Percentiles rank a stretch among this genome's conserved stretches.
Conservation (phyloP, 1,284 basidiomycete genomes). For the Pseudozyma hubeiensis region DNA sequence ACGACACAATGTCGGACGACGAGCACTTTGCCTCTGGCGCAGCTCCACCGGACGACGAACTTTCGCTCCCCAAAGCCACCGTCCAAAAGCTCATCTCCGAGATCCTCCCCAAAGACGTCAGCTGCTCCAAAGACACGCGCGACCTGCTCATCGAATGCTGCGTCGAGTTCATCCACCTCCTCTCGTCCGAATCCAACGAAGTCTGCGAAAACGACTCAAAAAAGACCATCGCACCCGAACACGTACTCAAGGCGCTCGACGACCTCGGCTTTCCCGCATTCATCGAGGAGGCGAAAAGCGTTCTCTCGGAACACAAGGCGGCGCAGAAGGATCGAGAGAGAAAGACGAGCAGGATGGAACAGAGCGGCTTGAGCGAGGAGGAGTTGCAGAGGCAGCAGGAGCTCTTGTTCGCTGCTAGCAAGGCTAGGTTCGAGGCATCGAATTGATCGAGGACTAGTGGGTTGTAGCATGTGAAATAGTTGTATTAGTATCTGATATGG, state of each 20-base stretch:
- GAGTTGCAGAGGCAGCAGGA: conserved; percentile 89
- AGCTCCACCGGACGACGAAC: conserved; percentile 80
- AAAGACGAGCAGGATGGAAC: conserved; percentile 78
- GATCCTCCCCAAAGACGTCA: conserved; percentile 86
- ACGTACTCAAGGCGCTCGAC: conserved; percentile 92
- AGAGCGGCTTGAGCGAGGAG: conserved; percentile 89
- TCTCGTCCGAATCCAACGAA: conserved; percentile 97
- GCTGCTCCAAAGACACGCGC: conserved; percentile 92
- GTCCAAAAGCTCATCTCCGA: conserved; percentile 97
- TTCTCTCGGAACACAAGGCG: conserved; percentile 93
- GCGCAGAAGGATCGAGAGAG: conserved; percentile 82
- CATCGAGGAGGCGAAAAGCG: conserved; percentile 87
- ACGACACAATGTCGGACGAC: conserved; percentile 80
- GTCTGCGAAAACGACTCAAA: conserved; percentile 98
- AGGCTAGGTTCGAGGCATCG: conserved; percentile 72
- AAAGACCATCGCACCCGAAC: conserved; percentile 98
- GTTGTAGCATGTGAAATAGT: not conserved
- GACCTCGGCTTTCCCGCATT: conserved; percentile 90
- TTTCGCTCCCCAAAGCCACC: conserved; percentile 94
- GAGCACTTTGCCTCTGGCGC: conserved; percentile 76
- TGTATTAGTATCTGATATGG: not conserved
- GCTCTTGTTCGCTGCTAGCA: conserved; percentile 87
- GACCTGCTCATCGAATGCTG: conserved; percentile 97
- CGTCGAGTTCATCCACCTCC: conserved; percentile 98
- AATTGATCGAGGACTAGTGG: conserved; percentile 27